These are phyloP conservation scores for Aspergillus saccharolyticus DNA, from an alignment of 495 filamentous ascomycete genomes.

Conservation along the genomic window DNA sequence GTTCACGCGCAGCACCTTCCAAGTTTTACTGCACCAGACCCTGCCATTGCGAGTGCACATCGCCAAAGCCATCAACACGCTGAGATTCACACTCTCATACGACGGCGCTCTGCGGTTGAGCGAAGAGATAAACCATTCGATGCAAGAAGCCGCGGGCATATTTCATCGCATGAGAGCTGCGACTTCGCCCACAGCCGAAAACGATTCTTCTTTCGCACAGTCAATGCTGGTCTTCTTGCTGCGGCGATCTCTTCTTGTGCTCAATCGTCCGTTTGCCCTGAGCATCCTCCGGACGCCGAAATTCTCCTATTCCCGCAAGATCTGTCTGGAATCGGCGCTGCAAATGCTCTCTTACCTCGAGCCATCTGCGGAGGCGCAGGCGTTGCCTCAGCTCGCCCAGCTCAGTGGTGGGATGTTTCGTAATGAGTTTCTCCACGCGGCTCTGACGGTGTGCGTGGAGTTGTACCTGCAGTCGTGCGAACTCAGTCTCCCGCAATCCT, in stretches of 20 bases:
- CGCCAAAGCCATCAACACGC: slow-evolving; percentile 42
- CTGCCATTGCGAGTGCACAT: slow-evolving; percentile 47
- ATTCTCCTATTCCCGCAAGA: slow-evolving; percentile 54
- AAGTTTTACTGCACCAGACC: slow-evolving; percentile 44
- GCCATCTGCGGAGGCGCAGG: slow-evolving; percentile 16
- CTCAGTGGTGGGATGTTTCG: slow-evolving; percentile 36
- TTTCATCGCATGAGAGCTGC: slow-evolving; percentile 25
- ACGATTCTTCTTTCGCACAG: slow-evolving; percentile 30
- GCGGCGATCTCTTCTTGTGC: slow-evolving; percentile 47
- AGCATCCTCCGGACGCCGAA: slow-evolving; percentile 44
- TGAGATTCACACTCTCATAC: slow-evolving; percentile 46
- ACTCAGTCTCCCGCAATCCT: slow-evolving; percentile 4
- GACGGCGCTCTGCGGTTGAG: slow-evolving; percentile 45
- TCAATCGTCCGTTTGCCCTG: slow-evolving; percentile 50
- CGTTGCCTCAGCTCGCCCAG: slow-evolving; percentile 30
- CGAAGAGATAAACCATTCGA: slow-evolving; percentile 32
- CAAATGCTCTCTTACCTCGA: slow-evolving; percentile 45
- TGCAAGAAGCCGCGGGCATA: slow-evolving; percentile 26
- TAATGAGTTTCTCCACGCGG: slow-evolving; percentile 37
- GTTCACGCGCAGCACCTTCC: slow-evolving; percentile 50
- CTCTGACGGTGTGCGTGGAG: slow-evolving; percentile 35
- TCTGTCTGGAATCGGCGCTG: slow-evolving; percentile 46
- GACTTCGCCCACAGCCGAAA: slow-evolving; percentile 23
- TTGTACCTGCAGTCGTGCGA: slow-evolving; percentile 32
- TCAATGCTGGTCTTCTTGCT: slow-evolving; percentile 40